Conservation (phyloP, 1,284 basidiomycete species). For the Ceratobasidium sp. region DNA sequence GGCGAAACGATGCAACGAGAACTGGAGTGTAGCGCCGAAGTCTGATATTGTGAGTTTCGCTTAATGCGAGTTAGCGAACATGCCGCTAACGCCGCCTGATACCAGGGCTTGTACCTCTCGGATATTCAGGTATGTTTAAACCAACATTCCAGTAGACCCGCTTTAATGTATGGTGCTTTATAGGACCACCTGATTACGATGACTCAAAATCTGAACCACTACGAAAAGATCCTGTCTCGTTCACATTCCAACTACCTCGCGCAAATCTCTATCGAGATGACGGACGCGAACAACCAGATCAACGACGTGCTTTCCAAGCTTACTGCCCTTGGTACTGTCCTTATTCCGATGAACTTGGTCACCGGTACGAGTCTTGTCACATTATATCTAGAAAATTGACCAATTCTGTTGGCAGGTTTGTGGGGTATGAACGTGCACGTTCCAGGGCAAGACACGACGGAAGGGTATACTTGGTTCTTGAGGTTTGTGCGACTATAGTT, state of each 20-base stretch:
- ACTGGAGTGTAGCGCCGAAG: slow-evolving; percentile 98
- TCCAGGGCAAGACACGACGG: slow-evolving; percentile 78
- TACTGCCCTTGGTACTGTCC: slow-evolving; percentile 96
- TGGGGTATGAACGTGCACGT: slow-evolving; percentile 96
- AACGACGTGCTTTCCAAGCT: slow-evolving; percentile 99
- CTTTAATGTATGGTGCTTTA: slow-evolving; percentile 44
- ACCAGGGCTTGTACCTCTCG: slow-evolving; percentile 91
- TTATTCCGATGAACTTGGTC: slow-evolving; percentile 96
- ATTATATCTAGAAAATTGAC: not conserved
- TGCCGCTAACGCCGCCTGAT: slow-evolving; percentile 1
- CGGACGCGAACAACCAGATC: slow-evolving; percentile 99
- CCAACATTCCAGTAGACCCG: not conserved
- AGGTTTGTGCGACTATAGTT: slow-evolving; percentile 49
- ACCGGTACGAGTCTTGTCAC: slow-evolving; percentile 72
- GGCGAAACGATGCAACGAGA: slow-evolving; percentile 98
- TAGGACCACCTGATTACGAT: slow-evolving; percentile 99
- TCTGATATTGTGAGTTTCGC: slow-evolving; percentile 86
- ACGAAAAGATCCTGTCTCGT: slow-evolving; percentile 98
- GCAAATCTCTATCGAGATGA: slow-evolving; percentile 99
- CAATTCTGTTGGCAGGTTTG: slow-evolving; percentile 62
- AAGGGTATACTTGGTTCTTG: slow-evolving; percentile 55
- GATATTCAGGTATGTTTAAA: slow-evolving; percentile 77
- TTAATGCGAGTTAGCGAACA: slow-evolving; percentile 26
- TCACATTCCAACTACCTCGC: slow-evolving; percentile 99
- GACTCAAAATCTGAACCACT: slow-evolving; percentile 99